Conservation (phyloP, 2,329 filamentous ascomycete species). For the Fusarium sp. region DNA sequence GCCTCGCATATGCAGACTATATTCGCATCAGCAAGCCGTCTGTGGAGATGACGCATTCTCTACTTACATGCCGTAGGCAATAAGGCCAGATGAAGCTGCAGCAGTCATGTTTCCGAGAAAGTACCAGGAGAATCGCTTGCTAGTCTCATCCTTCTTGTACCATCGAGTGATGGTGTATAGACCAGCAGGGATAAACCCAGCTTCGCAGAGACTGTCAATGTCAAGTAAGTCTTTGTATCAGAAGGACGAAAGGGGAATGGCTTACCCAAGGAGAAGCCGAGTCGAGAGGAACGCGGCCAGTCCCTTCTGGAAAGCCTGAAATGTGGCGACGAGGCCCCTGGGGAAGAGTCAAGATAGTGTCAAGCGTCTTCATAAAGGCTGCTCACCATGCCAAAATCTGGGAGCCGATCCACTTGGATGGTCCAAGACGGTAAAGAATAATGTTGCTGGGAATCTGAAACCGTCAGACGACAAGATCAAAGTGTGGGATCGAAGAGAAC, state of each 20-base stretch:
- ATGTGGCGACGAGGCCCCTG: slow-evolving; percentile 51
- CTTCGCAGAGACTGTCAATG: slow-evolving; percentile 43
- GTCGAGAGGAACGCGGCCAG: slow-evolving; percentile 50
- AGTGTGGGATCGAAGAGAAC: not conserved
- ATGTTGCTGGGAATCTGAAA: slow-evolving; percentile 57
- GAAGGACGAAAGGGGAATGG: not conserved
- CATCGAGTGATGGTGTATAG: slow-evolving; percentile 61
- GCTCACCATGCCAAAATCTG: slow-evolving; percentile 49
- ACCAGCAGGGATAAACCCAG: slow-evolving; percentile 52
- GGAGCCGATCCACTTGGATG: slow-evolving; percentile 57
- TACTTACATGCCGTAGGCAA: slow-evolving; percentile 51
- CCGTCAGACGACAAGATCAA: not conserved
- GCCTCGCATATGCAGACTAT: slow-evolving; percentile 41
- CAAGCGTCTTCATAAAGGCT: not conserved
- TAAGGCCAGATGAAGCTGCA: slow-evolving; percentile 44
- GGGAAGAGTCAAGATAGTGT: not conserved
- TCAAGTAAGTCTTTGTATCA: not conserved
- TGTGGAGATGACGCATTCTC: rapidly evolving
- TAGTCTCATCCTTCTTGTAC: slow-evolving; percentile 60
- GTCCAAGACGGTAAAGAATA: slow-evolving; percentile 58
- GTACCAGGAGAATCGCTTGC: slow-evolving; percentile 58
- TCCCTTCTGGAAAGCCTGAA: slow-evolving; percentile 52
- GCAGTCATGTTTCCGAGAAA: slow-evolving; percentile 60
- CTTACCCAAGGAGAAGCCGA: slow-evolving; percentile 49
- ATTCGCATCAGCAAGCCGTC: not conserved